Conservation (phyloP, 1,284 basidiomycete species). For the Volvariella surrecta region DNA sequence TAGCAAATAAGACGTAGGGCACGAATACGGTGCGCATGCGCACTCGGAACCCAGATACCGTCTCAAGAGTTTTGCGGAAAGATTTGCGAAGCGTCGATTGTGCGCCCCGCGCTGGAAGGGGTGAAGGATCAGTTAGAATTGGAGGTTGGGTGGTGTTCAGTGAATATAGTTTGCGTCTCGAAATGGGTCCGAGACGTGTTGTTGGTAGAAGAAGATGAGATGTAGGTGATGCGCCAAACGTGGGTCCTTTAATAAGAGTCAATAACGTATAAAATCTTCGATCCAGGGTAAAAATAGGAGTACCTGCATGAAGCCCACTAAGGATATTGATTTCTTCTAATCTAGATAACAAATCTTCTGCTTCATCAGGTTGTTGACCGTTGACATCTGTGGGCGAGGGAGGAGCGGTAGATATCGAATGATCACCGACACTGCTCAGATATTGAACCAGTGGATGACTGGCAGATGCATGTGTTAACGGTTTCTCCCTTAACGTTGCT, state of each 20-base stretch:
- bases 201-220: slow-evolving; percentile 43
- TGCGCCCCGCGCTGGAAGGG: slow-evolving; percentile 32
- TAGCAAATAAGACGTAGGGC: slow-evolving; percentile 62
- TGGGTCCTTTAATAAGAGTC: slow-evolving; percentile 29
- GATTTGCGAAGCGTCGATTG: slow-evolving; percentile 73
- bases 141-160: slow-evolving; percentile 40
- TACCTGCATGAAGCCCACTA: slow-evolving; percentile 48
- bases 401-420: slow-evolving; percentile 16
- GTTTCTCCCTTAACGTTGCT: slow-evolving; percentile 69
- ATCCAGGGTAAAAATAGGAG: slow-evolving; percentile 1
- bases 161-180: slow-evolving; percentile 55
- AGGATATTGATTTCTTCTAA: slow-evolving; percentile 79
- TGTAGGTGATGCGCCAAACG: slow-evolving; percentile 23
- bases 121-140: slow-evolving; percentile 30
- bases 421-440: slow-evolving; percentile 28
- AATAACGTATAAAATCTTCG: background rate
- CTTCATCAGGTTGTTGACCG: slow-evolving; percentile 17
- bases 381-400: slow-evolving; percentile 20
- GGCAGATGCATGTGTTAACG: slow-evolving; percentile 41
- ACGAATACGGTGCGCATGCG: slow-evolving; percentile 86
- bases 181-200: slow-evolving; percentile 52
- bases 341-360: slow-evolving; percentile 33
- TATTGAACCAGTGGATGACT: slow-evolving; percentile 45
- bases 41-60: slow-evolving; percentile 76
- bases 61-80: slow-evolving; percentile 70